Percentiles rank a stretch among this genome's conserved stretches.
Conservation (phyloP, 2,329 filamentous ascomycete species). For the Blastomyces gilchristii region DNA sequence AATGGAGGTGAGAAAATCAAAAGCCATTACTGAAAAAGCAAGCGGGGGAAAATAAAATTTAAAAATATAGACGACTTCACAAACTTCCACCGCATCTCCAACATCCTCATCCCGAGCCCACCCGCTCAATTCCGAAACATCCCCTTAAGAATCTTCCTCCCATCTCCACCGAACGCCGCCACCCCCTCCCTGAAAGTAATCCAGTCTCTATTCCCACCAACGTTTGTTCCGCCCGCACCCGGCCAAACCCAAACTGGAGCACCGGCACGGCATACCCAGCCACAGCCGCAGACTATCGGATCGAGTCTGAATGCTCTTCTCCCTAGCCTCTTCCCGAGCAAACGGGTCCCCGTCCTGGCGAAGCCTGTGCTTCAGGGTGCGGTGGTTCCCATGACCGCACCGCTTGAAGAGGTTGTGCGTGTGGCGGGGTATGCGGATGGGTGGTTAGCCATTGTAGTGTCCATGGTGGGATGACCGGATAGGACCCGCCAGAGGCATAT, state of each 20-base stretch:
- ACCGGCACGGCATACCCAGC: conserved; percentile 14
- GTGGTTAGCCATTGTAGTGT: conserved; percentile 74
- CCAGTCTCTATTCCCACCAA: conserved; percentile 59
- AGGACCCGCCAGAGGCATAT: neutral
- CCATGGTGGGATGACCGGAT: conserved; percentile 48
- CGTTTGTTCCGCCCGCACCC: conserved; percentile 24
- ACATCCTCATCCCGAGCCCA: conserved; percentile 58
- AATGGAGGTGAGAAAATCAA: neutral
- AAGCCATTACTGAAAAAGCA: neutral
- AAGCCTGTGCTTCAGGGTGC: conserved; percentile 79
- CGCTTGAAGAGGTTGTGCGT: conserved; percentile 70
- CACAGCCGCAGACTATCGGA: conserved; percentile 59
- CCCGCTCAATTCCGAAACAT: conserved; percentile 67
- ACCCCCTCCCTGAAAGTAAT: conserved; percentile 52
- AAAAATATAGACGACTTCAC: conserved; percentile 53
- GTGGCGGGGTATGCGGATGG: conserved; percentile 84
- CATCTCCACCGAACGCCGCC: conserved; percentile 48
- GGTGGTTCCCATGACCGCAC: conserved; percentile 66
- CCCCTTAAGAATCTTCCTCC: conserved; percentile 81
- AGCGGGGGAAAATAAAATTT: neutral
- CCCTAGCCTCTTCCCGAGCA: conserved; percentile 76
- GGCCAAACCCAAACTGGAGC: conserved; percentile 13
- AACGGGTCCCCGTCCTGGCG: conserved; percentile 71
- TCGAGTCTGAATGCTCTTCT: conserved; percentile 64
- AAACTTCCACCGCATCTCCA: conserved; percentile 64